Base-by-base conservation (phyloP, 768 basidiomycete genomes). In the Brasilioporus rufonigricans region DNA sequence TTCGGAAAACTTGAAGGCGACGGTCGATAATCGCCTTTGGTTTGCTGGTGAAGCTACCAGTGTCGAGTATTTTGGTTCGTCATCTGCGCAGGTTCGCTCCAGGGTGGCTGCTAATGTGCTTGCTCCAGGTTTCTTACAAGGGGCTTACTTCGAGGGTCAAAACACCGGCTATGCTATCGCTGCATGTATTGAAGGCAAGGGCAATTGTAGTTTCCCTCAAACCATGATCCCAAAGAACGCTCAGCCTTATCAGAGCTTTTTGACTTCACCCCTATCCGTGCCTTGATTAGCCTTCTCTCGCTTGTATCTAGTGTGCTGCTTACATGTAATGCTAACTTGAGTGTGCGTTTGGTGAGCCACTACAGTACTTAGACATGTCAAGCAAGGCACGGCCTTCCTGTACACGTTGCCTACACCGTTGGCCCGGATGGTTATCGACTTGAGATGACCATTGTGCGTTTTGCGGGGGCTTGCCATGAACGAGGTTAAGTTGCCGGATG, bases 41-140 rank as follows among this genome's bases (percentile, higher is more conserved):
- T 87, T 86, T 58, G 79, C 84, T 0, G 85, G 84, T 4, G 85
- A 87, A 64, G 83, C 79, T 9, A 85, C 79, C 12, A 84, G 78
- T 52, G 65, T 74, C 47, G 74, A 79, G 57, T 81, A 82, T 69
- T 86, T 77, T 58, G 85, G 85, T 82, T 43, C 38, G 78, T 71
- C 19, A n/a, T 45, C n/a, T 29, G n/a, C 56, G n/a, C 31, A 18
- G 6, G 4, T 31, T 6, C 19, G 3, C 11, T n/a, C n/a, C n/a
- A 13, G 12, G 24, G 7, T 43, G 12, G 18, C n/a, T n/a, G n/a
- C n/a, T n/a, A 6, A 14, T 2, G 21, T 8, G 10, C 5, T 35
- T 12, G 5, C 13, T 7, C 13, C 47, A 84, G 82, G 81, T 18
- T 83, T 78, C 64, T 66, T 83, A 23, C 81, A 85, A 49, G 83